Evolutionary conservation across 2,329 filamentous ascomycete species (phyloP).

Genomic region (Diaporthe australafricana): DNA sequence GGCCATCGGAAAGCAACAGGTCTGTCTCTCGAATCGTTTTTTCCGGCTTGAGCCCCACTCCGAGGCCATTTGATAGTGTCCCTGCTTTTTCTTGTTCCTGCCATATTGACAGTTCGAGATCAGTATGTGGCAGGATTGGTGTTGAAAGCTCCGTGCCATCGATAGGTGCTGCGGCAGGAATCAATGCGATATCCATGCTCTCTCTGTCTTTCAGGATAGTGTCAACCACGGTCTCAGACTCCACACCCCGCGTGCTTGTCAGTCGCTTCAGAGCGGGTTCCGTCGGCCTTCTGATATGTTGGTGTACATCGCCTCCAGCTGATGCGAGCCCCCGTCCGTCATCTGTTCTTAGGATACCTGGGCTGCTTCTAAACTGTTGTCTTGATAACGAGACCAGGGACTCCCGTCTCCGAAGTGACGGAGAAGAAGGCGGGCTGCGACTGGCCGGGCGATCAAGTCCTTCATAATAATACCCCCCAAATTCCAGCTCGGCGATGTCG

Average conservation of each 20-base stretch:
- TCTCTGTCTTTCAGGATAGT: constrained; percentile 41
- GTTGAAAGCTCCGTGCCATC: constrained; percentile 35
- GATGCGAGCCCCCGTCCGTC: background rate
- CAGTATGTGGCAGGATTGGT: background rate
- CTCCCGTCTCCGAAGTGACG: constrained; percentile 48
- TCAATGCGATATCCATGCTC: constrained; percentile 52
- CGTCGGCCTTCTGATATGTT: constrained; percentile 33
- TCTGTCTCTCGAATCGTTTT: constrained; percentile 60
- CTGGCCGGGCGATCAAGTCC: constrained; percentile 36
- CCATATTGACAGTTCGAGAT: constrained; percentile 14
- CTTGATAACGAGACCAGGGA: constrained; percentile 56
- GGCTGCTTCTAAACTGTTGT: constrained; percentile 35
- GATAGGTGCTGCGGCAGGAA: constrained; percentile 55
- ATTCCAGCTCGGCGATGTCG: constrained; percentile 47
- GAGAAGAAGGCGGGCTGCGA: constrained; percentile 1
- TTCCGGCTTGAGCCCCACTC: constrained; percentile 61
- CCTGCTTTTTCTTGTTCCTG: constrained; percentile 67
- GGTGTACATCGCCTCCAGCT: constrained; percentile 35
- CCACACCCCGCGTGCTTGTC: constrained; percentile 52
- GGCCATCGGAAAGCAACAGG: constrained; percentile 55
- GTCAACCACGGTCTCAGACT: background rate
- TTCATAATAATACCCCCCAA: constrained; percentile 71
- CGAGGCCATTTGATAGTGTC: constrained; percentile 68
- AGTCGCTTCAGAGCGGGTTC: constrained; percentile 42
- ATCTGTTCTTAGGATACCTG: background rate